Evolutionary conservation across 306 rosid genomes (phyloP), one percentile per base, ranked within the genome.

Genomic region (Acacia confusa): DNA sequence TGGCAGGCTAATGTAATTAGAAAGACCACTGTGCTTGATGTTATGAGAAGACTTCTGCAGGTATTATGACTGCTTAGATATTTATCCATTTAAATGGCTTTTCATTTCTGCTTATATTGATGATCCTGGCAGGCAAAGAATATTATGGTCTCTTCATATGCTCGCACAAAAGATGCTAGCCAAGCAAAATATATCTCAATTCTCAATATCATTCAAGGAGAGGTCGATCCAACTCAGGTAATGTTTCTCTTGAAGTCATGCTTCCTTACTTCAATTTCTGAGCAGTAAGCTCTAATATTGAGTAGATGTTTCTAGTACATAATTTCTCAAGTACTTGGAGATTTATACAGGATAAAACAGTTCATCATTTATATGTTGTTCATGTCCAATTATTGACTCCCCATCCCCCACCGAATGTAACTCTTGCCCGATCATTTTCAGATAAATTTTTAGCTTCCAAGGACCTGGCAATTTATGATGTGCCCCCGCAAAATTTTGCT

Each of bases 151-250:
- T 95, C 98, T 74, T 92, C 98, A 6, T 95, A 95, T 89, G 98
- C 98, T 83, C 91, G 97, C 61, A 95, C 95, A 60, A 95, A 95
- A 89, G 98, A 95, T 82, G 98, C 98, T 57, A 95, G 98, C 88
- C 98, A 91, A 85, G 98, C 98, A 2, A 95, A 95, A 88, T 95
- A 95, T 81, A 95, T 95, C 87, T 95, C 98, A 72, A 95, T 95
- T 82, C 88, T 95, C 86, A 95, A 92, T 86, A 95, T 95, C 87
- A 95, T 95, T 74, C 98, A 95, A 86, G 98, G 98, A 83, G 98
- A 95, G 91, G 97, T 95, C 70, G 98, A 95, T 77, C 98, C 98
- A 63, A 95, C 97, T 78, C 98, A 95, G 97, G 98, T 94, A 25
- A 28, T 64, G 60, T 53, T 53, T 5, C 40, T 6, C 40, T 36